Evolutionary conservation across 1,284 basidiomycete genomes (phyloP), one percentile per base, ranked within the genome.

Genomic region (Malassezia vespertilionis): DNA sequence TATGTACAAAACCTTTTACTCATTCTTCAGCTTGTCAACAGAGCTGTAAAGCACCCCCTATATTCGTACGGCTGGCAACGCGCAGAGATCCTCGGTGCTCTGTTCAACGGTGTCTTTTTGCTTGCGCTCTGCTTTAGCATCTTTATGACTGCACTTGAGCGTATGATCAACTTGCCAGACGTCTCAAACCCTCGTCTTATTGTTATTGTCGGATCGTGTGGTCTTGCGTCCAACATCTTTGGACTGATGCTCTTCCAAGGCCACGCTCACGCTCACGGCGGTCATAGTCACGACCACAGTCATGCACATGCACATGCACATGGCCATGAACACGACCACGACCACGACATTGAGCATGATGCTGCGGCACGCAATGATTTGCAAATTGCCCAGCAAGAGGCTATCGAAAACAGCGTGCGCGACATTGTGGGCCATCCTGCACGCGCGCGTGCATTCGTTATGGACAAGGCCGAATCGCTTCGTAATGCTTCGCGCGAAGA

Each of bases 21-120:
- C 10, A 31, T 12, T 21, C 14, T n/a, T n/a, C 41, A 33, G 41
- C 33, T 52, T 9, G 37, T 33, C 8, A 48, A 45, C 33, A 43
- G 39, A 31, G 24, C 27, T 11, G 46, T 24, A 8, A 34, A 33
- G 26, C 20, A 31, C 26, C 63, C 72, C 33, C 79, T 80, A 32
- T 90, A 88, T 71, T 85, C 86, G 2, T 93, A 91, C 66, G 88
- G 88, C 17, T 96, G 90, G 89, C 91, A 97, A 73, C 79, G 93
- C 47, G 93, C 93, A n/a, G 93, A 99, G 70, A 93, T 97, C 53
- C 79, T 99, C 7, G 67, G 67, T 34, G 65, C 72, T 0, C 77
- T 97, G 36, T 76, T 96, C 65, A 99, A 99, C 65, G 91, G 93
- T 40, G 90, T 96, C 44, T 96, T 96, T 75, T 79, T 97, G 3